A percentile compares a stretch with the other conserved stretches of the same genome.
Evolutionary conservation across 768 basidiomycete species (phyloP).

Genomic region (Russula sp.): DNA sequence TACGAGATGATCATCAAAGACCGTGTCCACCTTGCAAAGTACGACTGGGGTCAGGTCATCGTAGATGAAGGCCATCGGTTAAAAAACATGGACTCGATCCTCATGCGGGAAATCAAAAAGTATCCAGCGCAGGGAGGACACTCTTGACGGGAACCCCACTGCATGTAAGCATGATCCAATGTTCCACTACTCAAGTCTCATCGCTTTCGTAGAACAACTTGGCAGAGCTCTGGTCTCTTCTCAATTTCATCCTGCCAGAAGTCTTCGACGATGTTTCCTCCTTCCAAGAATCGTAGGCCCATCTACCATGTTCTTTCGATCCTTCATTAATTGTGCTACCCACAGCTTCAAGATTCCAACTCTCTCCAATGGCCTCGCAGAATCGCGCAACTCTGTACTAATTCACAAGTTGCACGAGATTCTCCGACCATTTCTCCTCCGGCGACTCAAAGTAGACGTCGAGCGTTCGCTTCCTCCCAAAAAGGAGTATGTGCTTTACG

Average conservation of each 20-base stretch:
- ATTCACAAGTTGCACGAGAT: slow-evolving; percentile 83
- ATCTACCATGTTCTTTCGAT: slow-evolving; percentile 7
- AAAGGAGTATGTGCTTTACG: slow-evolving; percentile 93
- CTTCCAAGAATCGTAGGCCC: slow-evolving; percentile 80
- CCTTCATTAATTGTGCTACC: not conserved
- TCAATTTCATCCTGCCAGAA: slow-evolving; percentile 94
- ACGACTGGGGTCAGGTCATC: slow-evolving; percentile 88
- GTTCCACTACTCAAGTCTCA: slow-evolving; percentile 7
- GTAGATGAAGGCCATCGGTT: slow-evolving; percentile 95
- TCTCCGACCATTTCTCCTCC: slow-evolving; percentile 93
- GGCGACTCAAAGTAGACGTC: slow-evolving; percentile 90
- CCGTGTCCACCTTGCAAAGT: slow-evolving; percentile 58
- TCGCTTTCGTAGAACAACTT: slow-evolving; percentile 74
- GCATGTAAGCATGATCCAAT: slow-evolving; percentile 58
- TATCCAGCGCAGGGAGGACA: slow-evolving; percentile 84
- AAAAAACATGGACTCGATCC: slow-evolving; percentile 90
- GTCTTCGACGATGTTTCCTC: slow-evolving; percentile 86
- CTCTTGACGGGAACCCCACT: slow-evolving; percentile 95
- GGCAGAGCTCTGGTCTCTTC: slow-evolving; percentile 90
- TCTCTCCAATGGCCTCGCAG: slow-evolving; percentile 54
- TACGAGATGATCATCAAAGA: slow-evolving; percentile 93
- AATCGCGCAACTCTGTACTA: slow-evolving; percentile 59
- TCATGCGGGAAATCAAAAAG: slow-evolving; percentile 87
- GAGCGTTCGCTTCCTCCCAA: slow-evolving; percentile 77
- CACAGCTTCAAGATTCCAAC: slow-evolving; percentile 70